Evolutionary conservation across 192 early-diverging fungal species (phyloP), one percentile per base, ranked within the genome.

Genomic region (Bifiguratus adelaidae): DNA sequence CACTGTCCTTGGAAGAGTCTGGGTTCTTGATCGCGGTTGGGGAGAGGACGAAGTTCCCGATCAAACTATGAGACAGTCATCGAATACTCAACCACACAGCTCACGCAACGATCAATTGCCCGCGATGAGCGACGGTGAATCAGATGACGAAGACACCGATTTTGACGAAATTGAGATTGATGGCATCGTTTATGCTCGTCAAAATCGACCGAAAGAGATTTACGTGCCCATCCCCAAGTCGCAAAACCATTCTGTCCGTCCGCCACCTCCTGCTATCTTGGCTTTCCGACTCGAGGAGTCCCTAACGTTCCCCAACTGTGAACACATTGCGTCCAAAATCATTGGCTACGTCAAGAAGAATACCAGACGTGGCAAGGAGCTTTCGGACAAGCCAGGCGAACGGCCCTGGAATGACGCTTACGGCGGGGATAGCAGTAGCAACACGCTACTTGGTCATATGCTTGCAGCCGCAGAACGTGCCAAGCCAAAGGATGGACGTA

Each of bases 261-360:
- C 46, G 1, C 47, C 67, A 19, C 37, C 83, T 18, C 67, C 67
- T 27, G 85, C 86, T 23, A 65, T 89, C 41, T 47, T 89, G 18
- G 71, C 90, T 18, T 76, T 90, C 47, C 67, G 76, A 27, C 44
- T 81, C 12, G 77, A 82, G 41, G 82, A 84, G 52, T 64, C 75
- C 3, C 45, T 85, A 8, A 83, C 76, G 0, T 89, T 82, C 59
- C 84, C 83, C 43, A 89, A 89, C 57, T 44, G 74, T 12, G 49
- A 57, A 42, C 83, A 69, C 64, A 47, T 86, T 30, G 53, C 77
- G 13, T 58, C 60, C n/a, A 57, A 62, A 48, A 68, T 79, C 15
- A 67, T 72, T 36, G 59, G 65, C 3, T 36, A 60, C 30, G 42
- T 49, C 40, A 52, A 47, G 28, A 19, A 48, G 8, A 23, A 27